Conservation (phyloP, 495 filamentous ascomycete genomes). For the Stereocaulon alpinum region DNA sequence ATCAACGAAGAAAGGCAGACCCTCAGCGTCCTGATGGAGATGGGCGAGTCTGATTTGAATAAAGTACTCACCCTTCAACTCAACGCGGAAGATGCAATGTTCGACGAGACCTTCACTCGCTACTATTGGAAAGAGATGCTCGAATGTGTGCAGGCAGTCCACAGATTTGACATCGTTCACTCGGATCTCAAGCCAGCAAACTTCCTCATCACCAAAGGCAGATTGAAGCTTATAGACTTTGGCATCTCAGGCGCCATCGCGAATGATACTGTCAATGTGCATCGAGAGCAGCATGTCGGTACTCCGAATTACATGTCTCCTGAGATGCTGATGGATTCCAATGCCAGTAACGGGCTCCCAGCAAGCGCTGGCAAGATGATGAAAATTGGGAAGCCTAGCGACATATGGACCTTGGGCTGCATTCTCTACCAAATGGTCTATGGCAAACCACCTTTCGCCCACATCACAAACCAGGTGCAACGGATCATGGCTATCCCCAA, state of each 20-base stretch:
- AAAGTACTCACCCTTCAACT: constrained; percentile 67
- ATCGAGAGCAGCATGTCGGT: constrained; percentile 87
- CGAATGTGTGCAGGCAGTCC: constrained; percentile 82
- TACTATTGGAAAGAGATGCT: constrained; percentile 99
- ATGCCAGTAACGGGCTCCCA: constrained; percentile 49
- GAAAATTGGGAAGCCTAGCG: constrained; percentile 90
- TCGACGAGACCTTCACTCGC: constrained; percentile 85
- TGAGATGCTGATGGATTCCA: constrained; percentile 83
- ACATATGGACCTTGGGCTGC: constrained; percentile 93
- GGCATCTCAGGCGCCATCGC: constrained; percentile 95
- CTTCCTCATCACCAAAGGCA: constrained; percentile 76
- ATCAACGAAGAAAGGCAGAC: constrained; percentile 80
- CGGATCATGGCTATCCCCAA: constrained; percentile 78
- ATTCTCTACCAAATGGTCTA: constrained; percentile 98
- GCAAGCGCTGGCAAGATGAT: constrained; percentile 62
- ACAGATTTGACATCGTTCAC: constrained; percentile 83
- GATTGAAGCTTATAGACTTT: constrained; percentile 85
- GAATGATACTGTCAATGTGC: constrained; percentile 93
- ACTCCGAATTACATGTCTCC: constrained; percentile 99
- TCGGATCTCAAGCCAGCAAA: constrained; percentile 95
- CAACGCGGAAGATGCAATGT: constrained; percentile 59
- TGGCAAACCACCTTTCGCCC: constrained; percentile 82
- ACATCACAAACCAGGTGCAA: constrained; percentile 74
- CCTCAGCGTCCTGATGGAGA: constrained; percentile 92
- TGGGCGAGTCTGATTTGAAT: constrained; percentile 90